Base-by-base conservation (phyloP, 2,329 filamentous ascomycete genomes). In the Raffaelea albimanens region DNA sequence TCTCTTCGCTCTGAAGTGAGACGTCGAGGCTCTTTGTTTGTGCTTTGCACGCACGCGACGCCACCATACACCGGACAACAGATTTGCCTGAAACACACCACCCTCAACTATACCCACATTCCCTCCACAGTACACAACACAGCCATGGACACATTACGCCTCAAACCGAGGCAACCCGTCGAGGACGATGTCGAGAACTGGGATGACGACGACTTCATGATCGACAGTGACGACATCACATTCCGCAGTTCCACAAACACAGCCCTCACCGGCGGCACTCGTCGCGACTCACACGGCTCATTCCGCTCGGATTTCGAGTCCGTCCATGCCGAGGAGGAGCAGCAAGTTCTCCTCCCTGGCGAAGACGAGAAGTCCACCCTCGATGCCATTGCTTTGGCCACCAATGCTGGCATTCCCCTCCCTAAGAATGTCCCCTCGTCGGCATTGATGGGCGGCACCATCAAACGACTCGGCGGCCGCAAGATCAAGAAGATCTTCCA, bases 401-500 rank as follows among this genome's bases (percentile, higher is more conserved):
- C 88, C 59, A 83, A 82, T 61, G 90, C 89, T 22, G 93, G 93
- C 56, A 95, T 98, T 54, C 91, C 93, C 7, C 80, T 97, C 48
- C 93, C 93, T 23, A 72, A 79, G 45, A 90, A 90, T 61, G 81
- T 97, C 29, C 89, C 91, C 1, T 80, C 86, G 25, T 95, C 91
- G 19, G 93, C 93, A 25, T 71, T 98, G 39, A 78, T 93, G 62
- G 91, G 91, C 46, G 93, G 93, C 45, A 91, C 89, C 10, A 97
- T 97, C 61, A 95, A 94, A 68, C 77, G 90, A 56, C 73, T 97
- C 31, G 90, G 90, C 44, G 81, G 80, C 50, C 77, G 80, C 55
- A 88, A 83, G 58, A 73, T 85, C 19, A 83, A 81, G 58, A 84
- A 79, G 59, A 80, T 83, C 38, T 78, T 87, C 50, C 80, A 86